A percentile compares a stretch with the other conserved stretches of the same genome.
Conservation (phyloP, 495 filamentous ascomycete genomes). For the Chaetomium cochliodes region DNA sequence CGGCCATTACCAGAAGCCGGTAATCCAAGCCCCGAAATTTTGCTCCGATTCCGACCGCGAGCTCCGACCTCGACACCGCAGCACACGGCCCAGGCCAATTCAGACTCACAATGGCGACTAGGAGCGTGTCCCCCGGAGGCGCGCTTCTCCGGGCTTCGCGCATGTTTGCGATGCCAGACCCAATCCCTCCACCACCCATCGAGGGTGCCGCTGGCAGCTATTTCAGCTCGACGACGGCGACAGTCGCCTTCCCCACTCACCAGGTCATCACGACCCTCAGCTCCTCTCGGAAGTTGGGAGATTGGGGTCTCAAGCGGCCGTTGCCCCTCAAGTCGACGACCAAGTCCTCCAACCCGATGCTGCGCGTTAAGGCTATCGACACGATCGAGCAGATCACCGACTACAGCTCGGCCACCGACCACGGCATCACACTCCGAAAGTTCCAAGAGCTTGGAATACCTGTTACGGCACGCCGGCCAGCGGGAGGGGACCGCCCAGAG, state of each 20-base stretch:
- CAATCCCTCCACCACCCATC: conserved; percentile 46
- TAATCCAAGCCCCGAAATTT: conserved; percentile 28
- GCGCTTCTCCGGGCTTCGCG: conserved; percentile 60
- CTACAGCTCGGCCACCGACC: conserved; percentile 79
- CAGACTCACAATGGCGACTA: conserved; percentile 28
- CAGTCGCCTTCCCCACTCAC: conserved; percentile 74
- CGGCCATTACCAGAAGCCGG: neutral
- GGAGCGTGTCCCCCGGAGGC: conserved; percentile 57
- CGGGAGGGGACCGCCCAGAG: conserved; percentile 26
- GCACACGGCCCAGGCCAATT: conserved; percentile 18
- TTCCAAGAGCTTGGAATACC: conserved; percentile 68
- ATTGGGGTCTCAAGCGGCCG: conserved; percentile 92
- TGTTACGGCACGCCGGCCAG: conserved; percentile 51
- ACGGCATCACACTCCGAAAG: conserved; percentile 77
- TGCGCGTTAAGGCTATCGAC: conserved; percentile 73
- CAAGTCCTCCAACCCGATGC: conserved; percentile 64
- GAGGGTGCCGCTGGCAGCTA: conserved; percentile 40
- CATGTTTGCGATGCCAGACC: conserved; percentile 55
- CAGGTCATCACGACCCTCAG: conserved; percentile 78
- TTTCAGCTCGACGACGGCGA: conserved; percentile 62
- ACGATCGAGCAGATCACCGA: conserved; percentile 90
- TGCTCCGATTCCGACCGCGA: conserved; percentile 6
- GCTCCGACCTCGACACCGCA: conserved; percentile 10
- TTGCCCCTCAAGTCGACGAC: conserved; percentile 74
- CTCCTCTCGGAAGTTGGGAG: conserved; percentile 72